Base-by-base conservation (phyloP, 305 asterid genomes). In the Petunia hybrid region DNA sequence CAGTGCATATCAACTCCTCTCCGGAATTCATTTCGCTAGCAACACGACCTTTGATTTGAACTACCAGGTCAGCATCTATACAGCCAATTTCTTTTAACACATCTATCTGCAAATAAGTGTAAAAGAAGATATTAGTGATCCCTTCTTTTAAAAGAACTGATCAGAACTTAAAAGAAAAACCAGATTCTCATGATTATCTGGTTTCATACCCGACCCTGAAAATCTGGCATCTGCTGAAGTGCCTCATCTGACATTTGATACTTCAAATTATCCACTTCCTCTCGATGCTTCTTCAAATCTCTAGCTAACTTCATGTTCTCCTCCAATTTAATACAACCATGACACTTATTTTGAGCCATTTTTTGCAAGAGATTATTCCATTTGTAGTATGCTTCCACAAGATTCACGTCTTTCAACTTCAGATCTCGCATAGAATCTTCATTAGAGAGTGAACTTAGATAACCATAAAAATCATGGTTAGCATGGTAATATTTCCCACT, bases 11-110 rank as follows among this genome's bases (percentile, higher is more conserved):
- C 87, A 96, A 87, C 86, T 96, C 99, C 90, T 96, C 99, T 86
- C 98, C 99, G 69, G 99, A 96, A 87, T 96, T 96, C 99, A 96
- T 96, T 86, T 94, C 98, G 81, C 99, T 93, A 81, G 99, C 99
- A 83, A 96, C 99, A 68, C 99, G 98, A 45, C 99, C 99, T 89
- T 96, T 96, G 61, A 96, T 93, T 90, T 94, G 99, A 83, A 94
- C 99, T 64, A 92, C 98, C 80, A 93, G 98, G 82, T 94, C 99
- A 78, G 89, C 87, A 86, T 94, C 97, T 85, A 96, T 88, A 80
- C 98, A 96, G 80, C 98, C 98, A 85, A 90, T 87, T 90, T 92
- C 95, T 87, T 96, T 91, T 87, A 96, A 87, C 83, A 96, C 97
- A 84, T 96, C 98, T 83, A 96, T 94, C 99, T 96, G 97, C 88